Percentiles rank a stretch among this genome's conserved stretches.
Conservation (phyloP, 179 eudicot species). For the Gypsophila paniculata region DNA sequence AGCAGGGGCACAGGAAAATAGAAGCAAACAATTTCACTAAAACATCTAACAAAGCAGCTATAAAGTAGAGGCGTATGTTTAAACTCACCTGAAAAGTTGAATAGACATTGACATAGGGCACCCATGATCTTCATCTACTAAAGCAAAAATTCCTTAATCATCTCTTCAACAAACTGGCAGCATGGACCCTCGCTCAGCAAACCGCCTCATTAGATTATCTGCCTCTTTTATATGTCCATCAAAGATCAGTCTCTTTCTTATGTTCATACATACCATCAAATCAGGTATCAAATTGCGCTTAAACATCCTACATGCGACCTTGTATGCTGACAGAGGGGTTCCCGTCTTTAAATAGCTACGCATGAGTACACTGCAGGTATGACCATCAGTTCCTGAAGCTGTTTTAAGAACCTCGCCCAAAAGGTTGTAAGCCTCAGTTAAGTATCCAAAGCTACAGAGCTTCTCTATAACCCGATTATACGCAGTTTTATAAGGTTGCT, state of each 20-base stretch:
- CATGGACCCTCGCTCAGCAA: constrained; percentile 58
- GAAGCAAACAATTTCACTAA: neutral
- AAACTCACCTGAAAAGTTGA: neutral
- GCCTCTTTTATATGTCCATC: constrained; percentile 58
- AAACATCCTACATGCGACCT: constrained; percentile 76
- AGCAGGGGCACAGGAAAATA: neutral
- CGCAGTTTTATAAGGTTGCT: constrained; percentile 49
- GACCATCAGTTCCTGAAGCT: constrained; percentile 55
- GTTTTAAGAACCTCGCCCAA: constrained; percentile 58
- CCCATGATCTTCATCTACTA: neutral
- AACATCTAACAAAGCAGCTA: neutral
- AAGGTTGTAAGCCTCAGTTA: constrained; percentile 54
- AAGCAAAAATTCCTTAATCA: neutral
- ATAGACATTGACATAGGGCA: neutral
- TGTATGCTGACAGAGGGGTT: constrained; percentile 50
- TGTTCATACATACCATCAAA: constrained; percentile 53
- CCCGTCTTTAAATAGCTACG: constrained; percentile 51
- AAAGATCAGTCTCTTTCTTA: constrained; percentile 45
- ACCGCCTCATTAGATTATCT: constrained; percentile 53
- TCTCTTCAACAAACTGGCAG: constrained; percentile 21
- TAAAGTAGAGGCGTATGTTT: neutral
- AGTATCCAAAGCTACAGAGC: constrained; percentile 58
- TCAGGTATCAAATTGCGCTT: constrained; percentile 62
- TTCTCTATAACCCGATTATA: constrained; percentile 76
- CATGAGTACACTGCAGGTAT: constrained; percentile 62